Base-by-base conservation (phyloP, 2,329 filamentous ascomycete species). In the Ophiostoma populinum region DNA sequence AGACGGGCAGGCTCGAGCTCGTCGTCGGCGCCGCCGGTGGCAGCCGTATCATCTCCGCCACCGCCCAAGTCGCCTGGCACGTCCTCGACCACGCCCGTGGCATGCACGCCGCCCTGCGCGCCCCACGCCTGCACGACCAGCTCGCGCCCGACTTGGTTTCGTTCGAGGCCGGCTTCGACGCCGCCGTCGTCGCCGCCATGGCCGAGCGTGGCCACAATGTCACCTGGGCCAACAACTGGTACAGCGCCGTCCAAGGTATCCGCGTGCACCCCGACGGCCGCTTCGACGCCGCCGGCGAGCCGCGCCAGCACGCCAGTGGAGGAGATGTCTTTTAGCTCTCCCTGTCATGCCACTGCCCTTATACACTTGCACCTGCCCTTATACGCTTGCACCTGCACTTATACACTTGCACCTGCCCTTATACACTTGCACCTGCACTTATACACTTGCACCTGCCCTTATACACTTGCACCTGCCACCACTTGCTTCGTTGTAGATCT, bases 221-320 rank as follows among this genome's bases (percentile, higher is more conserved):
- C 1, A 75, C 72, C 61, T 81, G 3, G 65, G 65, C 0, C 64
- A 67, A 0, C 75, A 72, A 4, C 8, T 35, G 22, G 1, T 53
- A 63, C 46, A 87, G 78, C 47, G 65, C 75, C 0, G 81, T 77
- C 1, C 85, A 94, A 54, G 77, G 69, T 0, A 53, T 94, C 43
- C 64, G 75, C 36, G 55, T 72, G 41, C 48, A 80, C 40, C 49
- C 52, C 10, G 77, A 85, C 51, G 66, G 67, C 0, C 58, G 57
- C 0, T 92, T 92, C 52, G 80, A 87, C 52, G 82, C 82, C 0
- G 80, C 75, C 1, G 74, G 80, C 1, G 85, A 92, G 55, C 80
- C 82, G n/a, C 70, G 85, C 43, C 81, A 90, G 59, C 48, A 55
- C 20, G 75, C 78, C 47, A 83, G 78, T 12, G 82, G 71, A 2